These are phyloP conservation scores for Sporobolomyces pararoseus DNA, from an alignment of 768 basidiomycete species.

Conservation along the genomic window DNA sequence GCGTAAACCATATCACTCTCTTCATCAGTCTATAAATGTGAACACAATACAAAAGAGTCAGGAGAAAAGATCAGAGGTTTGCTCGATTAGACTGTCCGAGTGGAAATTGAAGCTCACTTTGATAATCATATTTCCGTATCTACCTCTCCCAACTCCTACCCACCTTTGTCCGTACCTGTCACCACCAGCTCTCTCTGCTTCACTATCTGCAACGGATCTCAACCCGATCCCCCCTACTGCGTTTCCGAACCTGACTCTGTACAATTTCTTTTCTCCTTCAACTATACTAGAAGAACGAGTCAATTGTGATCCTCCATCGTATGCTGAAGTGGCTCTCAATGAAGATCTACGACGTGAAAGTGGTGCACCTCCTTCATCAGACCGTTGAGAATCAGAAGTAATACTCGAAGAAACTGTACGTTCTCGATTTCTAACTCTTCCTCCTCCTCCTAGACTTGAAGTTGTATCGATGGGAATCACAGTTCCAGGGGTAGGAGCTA, in stretches of 20 bases:
- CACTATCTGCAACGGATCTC: conserved; percentile 24
- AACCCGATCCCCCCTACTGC: conserved; percentile 27
- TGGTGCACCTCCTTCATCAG: conserved; percentile 9
- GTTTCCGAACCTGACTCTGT: conserved; percentile 30
- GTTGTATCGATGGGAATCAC: not conserved
- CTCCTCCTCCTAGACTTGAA: not conserved
- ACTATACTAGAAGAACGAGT: conserved; percentile 10
- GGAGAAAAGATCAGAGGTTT: not conserved
- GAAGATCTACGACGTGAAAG: not conserved
- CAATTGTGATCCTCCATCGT: not conserved
- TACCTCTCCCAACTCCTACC: conserved; percentile 21
- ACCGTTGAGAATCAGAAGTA: not conserved
- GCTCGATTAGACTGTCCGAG: not conserved
- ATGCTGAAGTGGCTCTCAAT: not conserved
- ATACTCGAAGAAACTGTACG: not conserved
- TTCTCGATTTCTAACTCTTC: not conserved
- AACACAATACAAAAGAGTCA: no score
- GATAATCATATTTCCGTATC: conserved; percentile 14
- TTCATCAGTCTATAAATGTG: conserved; percentile 12
- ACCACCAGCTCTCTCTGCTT: conserved; percentile 6
- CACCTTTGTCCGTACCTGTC: conserved; percentile 14
- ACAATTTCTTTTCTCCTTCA: conserved; percentile 5
- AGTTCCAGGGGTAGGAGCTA: conserved; percentile 3
- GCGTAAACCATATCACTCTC: conserved; percentile 21
- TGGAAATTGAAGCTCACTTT: conserved; percentile 5